A percentile compares a stretch with the other conserved stretches of the same genome.
Evolutionary conservation across 345 rosid genomes (phyloP).

Genomic region (Ceriops tagal): DNA sequence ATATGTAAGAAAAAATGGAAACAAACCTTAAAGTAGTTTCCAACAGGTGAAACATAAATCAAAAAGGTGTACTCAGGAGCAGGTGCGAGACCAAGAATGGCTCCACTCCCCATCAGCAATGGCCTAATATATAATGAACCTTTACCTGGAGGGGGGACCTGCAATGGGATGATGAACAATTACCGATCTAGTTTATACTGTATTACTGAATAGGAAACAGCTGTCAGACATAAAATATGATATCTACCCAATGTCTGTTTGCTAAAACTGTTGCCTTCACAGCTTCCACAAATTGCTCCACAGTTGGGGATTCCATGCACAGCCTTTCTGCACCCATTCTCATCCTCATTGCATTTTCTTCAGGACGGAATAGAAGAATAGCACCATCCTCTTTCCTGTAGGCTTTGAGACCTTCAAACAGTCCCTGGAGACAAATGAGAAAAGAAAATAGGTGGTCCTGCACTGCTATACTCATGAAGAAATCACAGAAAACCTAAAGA

Average conservation of each 20-base stretch:
- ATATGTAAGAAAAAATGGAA: not conserved
- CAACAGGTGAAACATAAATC: constrained; percentile 90
- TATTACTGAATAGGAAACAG: not conserved
- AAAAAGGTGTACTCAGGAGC: constrained; percentile 93
- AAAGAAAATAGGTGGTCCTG: not conserved
- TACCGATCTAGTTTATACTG: constrained; percentile 6
- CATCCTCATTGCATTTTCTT: constrained; percentile 87
- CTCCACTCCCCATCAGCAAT: constrained; percentile 93
- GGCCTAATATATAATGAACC: constrained; percentile 91
- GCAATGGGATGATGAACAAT: constrained; percentile 22
- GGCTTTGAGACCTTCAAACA: constrained; percentile 95
- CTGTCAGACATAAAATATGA: not conserved
- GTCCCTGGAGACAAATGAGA: constrained; percentile 45
- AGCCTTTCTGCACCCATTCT: constrained; percentile 82
- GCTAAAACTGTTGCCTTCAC: constrained; percentile 78
- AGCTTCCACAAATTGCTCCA: constrained; percentile 86
- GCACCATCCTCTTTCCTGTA: constrained; percentile 68
- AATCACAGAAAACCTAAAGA: too few species aligned
- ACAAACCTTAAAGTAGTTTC: constrained; percentile 91
- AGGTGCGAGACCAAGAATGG: constrained; percentile 97
- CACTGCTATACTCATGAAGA: not conserved
- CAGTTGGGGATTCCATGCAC: constrained; percentile 93
- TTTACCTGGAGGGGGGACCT: constrained; percentile 93
- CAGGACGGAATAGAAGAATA: constrained; percentile 82
- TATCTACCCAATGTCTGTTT: constrained; percentile 88